Base-by-base conservation (phyloP, 208 protist species). In the Novymonas esmeraldas region DNA sequence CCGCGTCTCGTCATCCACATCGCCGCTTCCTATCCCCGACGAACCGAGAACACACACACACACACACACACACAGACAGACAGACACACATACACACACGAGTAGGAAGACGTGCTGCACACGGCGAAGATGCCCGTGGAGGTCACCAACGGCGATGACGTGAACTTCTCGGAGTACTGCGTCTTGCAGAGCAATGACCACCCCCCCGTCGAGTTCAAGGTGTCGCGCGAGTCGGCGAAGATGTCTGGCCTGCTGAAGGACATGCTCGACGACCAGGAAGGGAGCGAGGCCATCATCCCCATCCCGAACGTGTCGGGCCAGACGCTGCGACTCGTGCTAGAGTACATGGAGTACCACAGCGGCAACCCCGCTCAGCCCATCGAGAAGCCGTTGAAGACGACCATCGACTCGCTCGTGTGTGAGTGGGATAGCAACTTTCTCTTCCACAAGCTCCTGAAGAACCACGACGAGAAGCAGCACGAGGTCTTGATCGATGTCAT, bases 291-390 rank as follows among this genome's bases (percentile, higher is more conserved):
- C n/a, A 85, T 90, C 56, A 96, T 98, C 63, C 93, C 93, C 14
- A 85, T 98, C 39, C 93, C 92, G 45, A 95, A 96, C 82, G 91
- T 97, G n/a, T 86, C 87, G 9, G 89, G 81, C 16, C 90, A 85
- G 58, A 96, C 91, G 20, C 84, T 98, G 20, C 49, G 74, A 16
- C 84, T 97, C 20, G 93, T 98, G 34, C 87, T 98, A 48, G 91
- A 98, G 72, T 98, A 98, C 85, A 94, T 93, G 81, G 85, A 97
- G 79, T 90, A 98, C 74, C 96, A 98, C 85, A 73, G 71, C 72
- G 64, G 87, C 42, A 83, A 94, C 84, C 82, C 69, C 10, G 86
- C 94, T 0, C 79, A 90, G 49, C 78, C 79, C 16, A 92, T 95
- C 56, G 92, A 95, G 72, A 94, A 97, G 76, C 86, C 89, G 7